Evolutionary conservation across 768 basidiomycete genomes (phyloP).

Genomic region (Paxillus ammoniavirescens): DNA sequence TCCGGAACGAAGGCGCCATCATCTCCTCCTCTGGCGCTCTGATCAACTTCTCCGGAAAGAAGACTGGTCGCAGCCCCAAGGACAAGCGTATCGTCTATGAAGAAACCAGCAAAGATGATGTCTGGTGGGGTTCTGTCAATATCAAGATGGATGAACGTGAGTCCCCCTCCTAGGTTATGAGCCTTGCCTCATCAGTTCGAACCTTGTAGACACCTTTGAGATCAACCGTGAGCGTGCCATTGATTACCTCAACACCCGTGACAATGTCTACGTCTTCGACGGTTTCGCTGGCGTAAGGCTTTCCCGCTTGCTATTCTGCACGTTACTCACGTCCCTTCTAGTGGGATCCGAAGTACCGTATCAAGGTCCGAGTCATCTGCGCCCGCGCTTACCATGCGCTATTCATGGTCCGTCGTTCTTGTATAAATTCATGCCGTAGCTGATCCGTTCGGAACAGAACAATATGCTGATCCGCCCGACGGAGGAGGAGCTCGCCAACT

Average conservation of each 20-base stretch:
- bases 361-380: slow-evolving; percentile 99
- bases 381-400: slow-evolving; percentile 97
- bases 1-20: slow-evolving; percentile 98
- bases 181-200: slow-evolving; percentile 1
- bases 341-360: slow-evolving; percentile 99
- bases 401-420: slow-evolving; percentile 78
- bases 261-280: slow-evolving; percentile 98
- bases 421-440: slow-evolving; percentile 5
- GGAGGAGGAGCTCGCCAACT: slow-evolving; percentile 87
- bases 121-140: slow-evolving; percentile 99
- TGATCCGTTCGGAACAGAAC: slow-evolving; percentile 50
- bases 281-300: slow-evolving; percentile 81
- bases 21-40: slow-evolving; percentile 94
- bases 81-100: slow-evolving; percentile 99
- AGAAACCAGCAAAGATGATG: slow-evolving; percentile 92
- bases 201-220: slow-evolving; percentile 86
- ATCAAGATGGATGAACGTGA: slow-evolving; percentile 97
- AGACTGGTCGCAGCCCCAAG: slow-evolving; percentile 96
- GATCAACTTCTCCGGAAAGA: slow-evolving; percentile 99
- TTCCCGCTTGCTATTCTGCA: background rate
- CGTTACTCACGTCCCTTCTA: slow-evolving; percentile 26
- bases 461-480: slow-evolving; percentile 99
- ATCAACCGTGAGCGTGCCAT: slow-evolving; percentile 99
- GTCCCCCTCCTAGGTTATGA: slow-evolving; percentile 25
- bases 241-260: slow-evolving; percentile 97